These are phyloP conservation scores for Phytophthora lateralis DNA, from an alignment of 352 stramenopile species.

Conservation along the genomic window DNA sequence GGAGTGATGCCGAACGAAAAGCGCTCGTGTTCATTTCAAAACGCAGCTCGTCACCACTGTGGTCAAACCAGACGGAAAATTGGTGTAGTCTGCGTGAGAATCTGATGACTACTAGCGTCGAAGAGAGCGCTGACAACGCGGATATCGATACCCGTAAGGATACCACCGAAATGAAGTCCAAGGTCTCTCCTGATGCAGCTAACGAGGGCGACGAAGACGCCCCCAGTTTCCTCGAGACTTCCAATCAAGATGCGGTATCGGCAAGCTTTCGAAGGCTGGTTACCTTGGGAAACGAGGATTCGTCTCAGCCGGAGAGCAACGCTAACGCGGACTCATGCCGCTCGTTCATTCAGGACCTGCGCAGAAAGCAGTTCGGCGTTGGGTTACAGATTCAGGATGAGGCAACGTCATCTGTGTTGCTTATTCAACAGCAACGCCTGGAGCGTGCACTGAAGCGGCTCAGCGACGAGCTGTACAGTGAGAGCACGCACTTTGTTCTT, in stretches of 20 bases:
- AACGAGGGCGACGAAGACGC: not conserved
- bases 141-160: not conserved
- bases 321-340: constrained; percentile 37
- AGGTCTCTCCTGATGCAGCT: not conserved
- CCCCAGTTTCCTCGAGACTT: constrained; percentile 10
- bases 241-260: constrained; percentile 4
- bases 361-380: constrained; percentile 81
- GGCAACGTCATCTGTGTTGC: constrained; percentile 58
- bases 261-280: constrained; percentile 17
- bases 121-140: not conserved
- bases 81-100: constrained; percentile 28
- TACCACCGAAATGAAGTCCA: not conserved
- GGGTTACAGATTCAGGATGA: constrained; percentile 67
- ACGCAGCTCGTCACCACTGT: constrained; percentile 28
- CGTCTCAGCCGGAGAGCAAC: not conserved
- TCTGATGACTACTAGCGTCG: constrained; percentile 8
- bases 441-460: constrained; percentile 85
- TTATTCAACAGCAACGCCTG: constrained; percentile 78
- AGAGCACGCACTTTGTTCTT: constrained; percentile 89
- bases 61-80: constrained; percentile 23
- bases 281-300: constrained; percentile 9
- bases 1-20: constrained; percentile 40
- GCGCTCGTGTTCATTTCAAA: constrained; percentile 30
- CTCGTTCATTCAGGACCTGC: constrained; percentile 64
- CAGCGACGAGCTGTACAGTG: constrained; percentile 87